phyloP scores from a whole-genome alignment of 108 stramenopile species.

The Cylindrotheca closterium region DNA sequence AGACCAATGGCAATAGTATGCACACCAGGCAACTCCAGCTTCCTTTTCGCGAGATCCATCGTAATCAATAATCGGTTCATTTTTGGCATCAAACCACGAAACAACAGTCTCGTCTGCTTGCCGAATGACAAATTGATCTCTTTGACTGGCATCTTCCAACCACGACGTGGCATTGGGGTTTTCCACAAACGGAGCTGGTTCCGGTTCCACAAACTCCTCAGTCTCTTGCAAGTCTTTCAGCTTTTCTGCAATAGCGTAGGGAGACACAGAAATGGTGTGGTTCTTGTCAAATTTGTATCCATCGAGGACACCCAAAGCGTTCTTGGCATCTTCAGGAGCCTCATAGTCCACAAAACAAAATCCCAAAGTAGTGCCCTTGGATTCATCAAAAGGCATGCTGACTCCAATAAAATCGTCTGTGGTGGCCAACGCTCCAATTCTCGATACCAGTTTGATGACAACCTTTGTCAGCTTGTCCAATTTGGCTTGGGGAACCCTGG shows the following conservation, averaged over 20 bases:
- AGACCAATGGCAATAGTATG: constrained; percentile 92
- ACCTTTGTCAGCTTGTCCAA: constrained; percentile 78
- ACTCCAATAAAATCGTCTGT: constrained; percentile 59
- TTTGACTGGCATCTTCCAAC: constrained; percentile 89
- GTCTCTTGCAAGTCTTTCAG: constrained; percentile 52
- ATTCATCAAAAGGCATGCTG: constrained; percentile 63
- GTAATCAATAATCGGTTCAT: constrained; percentile 86
- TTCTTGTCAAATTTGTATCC: constrained; percentile 93
- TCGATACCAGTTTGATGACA: constrained; percentile 61
- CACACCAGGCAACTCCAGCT: constrained; percentile 93
- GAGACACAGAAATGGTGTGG: constrained; percentile 71
- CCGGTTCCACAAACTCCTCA: constrained; percentile 68
- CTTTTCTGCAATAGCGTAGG: constrained; percentile 70
- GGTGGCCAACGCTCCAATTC: constrained; percentile 63
- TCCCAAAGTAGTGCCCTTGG: constrained; percentile 68
- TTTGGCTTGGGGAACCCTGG: constrained; percentile 78
- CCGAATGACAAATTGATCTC: constrained; percentile 94
- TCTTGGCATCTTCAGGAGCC: constrained; percentile 82
- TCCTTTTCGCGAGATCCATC: constrained; percentile 95
- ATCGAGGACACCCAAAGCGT: constrained; percentile 90
- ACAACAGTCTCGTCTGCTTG: constrained; percentile 91
- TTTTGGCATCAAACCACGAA: constrained; percentile 85
- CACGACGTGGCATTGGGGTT: constrained; percentile 84
- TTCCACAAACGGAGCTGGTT: constrained; percentile 82
- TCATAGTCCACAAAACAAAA: constrained; percentile 93